Percentiles rank a stretch among this genome's conserved stretches.
phyloP scores from a whole-genome alignment of 1,139 yeast species.

The Scheffersomyces parashehatae region DNA sequence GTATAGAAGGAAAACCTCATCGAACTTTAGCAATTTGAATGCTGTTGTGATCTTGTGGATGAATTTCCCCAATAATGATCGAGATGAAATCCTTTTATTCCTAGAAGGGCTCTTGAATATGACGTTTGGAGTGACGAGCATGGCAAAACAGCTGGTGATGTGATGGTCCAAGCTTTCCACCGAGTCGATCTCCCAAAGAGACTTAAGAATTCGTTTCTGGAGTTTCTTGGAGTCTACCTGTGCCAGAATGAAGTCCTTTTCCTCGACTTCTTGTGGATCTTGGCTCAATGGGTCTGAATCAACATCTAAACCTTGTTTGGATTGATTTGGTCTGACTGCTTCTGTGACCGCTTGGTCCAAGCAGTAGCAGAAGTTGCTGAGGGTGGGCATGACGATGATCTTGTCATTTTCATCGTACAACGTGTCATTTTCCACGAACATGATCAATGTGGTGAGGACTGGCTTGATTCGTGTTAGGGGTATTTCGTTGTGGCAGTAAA shows the following conservation, averaged over 20 bases:
- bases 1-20: constrained; percentile 56
- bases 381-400: constrained; percentile 28
- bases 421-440: constrained; percentile 28
- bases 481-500: constrained; percentile 21
- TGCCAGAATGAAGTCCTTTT: too few relatives aligned
- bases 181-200: constrained; percentile 34
- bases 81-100: constrained; percentile 24
- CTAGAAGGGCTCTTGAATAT: constrained; percentile 2
- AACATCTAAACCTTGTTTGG: too few relatives aligned
- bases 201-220: constrained; percentile 12
- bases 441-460: constrained; percentile 19
- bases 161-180: constrained; percentile 36
- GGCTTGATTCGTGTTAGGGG: constrained; percentile 11
- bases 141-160: constrained; percentile 12
- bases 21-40: constrained; percentile 57
- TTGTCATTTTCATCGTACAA: constrained; percentile 21
- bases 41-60: constrained; percentile 44
- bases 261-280: too few relatives aligned
- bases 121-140: constrained; percentile 11
- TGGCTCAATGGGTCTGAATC: too few relatives aligned
- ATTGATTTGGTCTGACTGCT: too few relatives aligned
- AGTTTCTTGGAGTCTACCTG: constrained; percentile 6
- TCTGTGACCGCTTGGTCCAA: constrained; percentile 7
- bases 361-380: constrained; percentile 25
- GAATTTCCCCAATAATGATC: constrained; percentile 40